Evolutionary conservation across 805 yeast genomes (phyloP), one percentile per base, ranked within the genome.

Genomic region (Zygotorulaspora florentina): DNA sequence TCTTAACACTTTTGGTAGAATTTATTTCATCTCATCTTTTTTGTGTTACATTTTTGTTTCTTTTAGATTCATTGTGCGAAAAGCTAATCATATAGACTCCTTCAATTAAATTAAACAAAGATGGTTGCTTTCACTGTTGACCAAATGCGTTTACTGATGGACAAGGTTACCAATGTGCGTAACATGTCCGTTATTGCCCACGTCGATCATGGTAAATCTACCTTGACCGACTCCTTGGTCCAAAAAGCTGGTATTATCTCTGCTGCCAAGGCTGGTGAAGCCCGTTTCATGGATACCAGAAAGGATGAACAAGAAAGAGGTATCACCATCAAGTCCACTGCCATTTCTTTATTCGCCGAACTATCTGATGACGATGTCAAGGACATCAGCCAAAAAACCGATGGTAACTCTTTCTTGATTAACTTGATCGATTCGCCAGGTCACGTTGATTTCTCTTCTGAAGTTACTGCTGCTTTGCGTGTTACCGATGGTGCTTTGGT

Each of bases 111-210:
- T 36, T 42, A 41, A 41, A 42, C 45, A 46, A 45, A 58, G 54
- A 64, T 64, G 68, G 68, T 64, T 62, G 68, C 68, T 62, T 77
- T 78, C 80, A 77, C 83, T 70, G 79, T 77, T 73, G 82, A 77
- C 77, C 97, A 93, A 80, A 91, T 93, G 85, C 95, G 99, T 80
- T 89, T 77, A 71, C 84, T 91, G 77, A 91, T 91, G 99, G 98
- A 93, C 95, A 85, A 85, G 79, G 96, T 90, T 81, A 85, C 97
- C 77, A 91, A 91, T 74, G 97, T 93, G 71, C 96, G 99, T 83
- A 93, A 93, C 95, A 93, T 91, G 95, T 91, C 98, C 77, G 99
- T 91, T 76, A 93, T 93, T 85, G 99, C 99, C 70, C 99, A 91
- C 82, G 98, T 91, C 86, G 99, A 91, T 83, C 99, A 93, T 83